These are phyloP conservation scores for Graphiopsis chlorocephala DNA, from an alignment of 2,329 filamentous ascomycete genomes.

Conservation along the genomic window DNA sequence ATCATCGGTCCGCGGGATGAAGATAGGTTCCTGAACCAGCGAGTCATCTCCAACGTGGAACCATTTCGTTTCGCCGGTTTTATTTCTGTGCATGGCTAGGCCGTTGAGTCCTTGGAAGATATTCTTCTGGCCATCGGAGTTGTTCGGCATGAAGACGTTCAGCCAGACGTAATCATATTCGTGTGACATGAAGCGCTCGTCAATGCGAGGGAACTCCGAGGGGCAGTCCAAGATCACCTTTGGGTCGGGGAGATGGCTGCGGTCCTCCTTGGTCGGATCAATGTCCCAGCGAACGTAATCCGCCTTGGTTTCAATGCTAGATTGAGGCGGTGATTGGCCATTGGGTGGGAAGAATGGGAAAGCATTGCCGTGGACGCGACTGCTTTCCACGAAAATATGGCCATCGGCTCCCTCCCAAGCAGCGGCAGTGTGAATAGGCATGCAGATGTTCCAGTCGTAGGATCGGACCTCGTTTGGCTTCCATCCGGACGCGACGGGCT, in stretches of 20 bases:
- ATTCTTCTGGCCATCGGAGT: slow-evolving; percentile 34
- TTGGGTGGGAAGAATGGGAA: slow-evolving; percentile 45
- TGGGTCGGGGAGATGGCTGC: slow-evolving; percentile 30
- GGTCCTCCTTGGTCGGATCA: slow-evolving; percentile 33
- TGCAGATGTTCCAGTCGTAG: slow-evolving; percentile 28
- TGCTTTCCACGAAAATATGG: slow-evolving; percentile 40
- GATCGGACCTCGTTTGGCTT: slow-evolving; percentile 19
- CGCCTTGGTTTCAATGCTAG: slow-evolving; percentile 37
- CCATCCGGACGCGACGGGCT: slow-evolving; percentile 21
- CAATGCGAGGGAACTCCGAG: slow-evolving; percentile 46
- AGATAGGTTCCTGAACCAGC: slow-evolving; percentile 55
- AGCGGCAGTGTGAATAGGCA: slow-evolving; percentile 44
- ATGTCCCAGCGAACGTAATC: slow-evolving; percentile 46
- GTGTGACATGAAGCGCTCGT: slow-evolving; percentile 44
- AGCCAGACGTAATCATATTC: slow-evolving; percentile 42
- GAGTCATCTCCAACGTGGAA: slow-evolving; percentile 39
- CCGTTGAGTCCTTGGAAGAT: slow-evolving; percentile 28
- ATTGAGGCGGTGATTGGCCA: slow-evolving; percentile 24
- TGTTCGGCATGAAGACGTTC: slow-evolving; percentile 37
- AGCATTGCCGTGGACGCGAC: slow-evolving; percentile 42
- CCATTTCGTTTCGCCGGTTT: slow-evolving; percentile 31
- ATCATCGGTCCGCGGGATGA: slow-evolving; percentile 45
- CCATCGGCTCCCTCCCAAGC: slow-evolving; percentile 41
- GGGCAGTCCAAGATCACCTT: slow-evolving; percentile 37
- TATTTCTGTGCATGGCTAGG: slow-evolving; percentile 19